phyloP scores from a whole-genome alignment of 2,329 filamentous ascomycete species.

The Truncatella angustata region DNA sequence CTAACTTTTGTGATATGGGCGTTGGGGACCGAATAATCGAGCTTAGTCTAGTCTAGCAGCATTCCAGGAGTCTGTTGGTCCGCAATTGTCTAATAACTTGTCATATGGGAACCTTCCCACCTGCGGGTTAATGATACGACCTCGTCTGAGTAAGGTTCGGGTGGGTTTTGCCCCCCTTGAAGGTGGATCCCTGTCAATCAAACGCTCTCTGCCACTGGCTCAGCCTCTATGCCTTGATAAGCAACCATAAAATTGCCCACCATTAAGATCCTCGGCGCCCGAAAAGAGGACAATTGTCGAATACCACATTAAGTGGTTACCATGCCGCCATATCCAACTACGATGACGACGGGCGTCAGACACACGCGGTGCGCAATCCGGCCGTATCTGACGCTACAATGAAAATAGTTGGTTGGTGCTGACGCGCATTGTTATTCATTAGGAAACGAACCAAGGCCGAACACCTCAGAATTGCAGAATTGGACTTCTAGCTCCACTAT shows the following conservation, averaged over 20 bases:
- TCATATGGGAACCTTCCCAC: too few relatives aligned
- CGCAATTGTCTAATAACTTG: too few relatives aligned
- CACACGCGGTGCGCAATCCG: neutral
- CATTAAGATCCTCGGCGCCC: neutral
- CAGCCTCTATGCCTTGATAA: neutral
- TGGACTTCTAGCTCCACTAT: too few relatives aligned
- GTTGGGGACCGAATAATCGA: too few relatives aligned
- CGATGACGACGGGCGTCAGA: neutral
- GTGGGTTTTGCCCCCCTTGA: neutral
- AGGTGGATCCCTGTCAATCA: neutral
- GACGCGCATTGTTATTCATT: too few relatives aligned
- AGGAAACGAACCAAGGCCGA: too few relatives aligned
- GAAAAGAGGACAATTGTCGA: slow-evolving; percentile 2
- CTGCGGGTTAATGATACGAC: neutral
- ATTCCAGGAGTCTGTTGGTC: too few relatives aligned
- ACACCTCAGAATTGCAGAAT: too few relatives aligned
- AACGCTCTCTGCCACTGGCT: neutral
- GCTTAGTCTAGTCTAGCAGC: too few relatives aligned
- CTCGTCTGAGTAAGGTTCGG: neutral
- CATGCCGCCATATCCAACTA: neutral
- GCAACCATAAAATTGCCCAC: neutral
- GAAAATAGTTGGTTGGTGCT: neutral
- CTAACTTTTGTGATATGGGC: too few relatives aligned
- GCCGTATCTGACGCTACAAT: neutral
- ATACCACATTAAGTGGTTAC: neutral